Conservation (phyloP, 108 stramenopile species). For the Schizochytrium sp. region DNA sequence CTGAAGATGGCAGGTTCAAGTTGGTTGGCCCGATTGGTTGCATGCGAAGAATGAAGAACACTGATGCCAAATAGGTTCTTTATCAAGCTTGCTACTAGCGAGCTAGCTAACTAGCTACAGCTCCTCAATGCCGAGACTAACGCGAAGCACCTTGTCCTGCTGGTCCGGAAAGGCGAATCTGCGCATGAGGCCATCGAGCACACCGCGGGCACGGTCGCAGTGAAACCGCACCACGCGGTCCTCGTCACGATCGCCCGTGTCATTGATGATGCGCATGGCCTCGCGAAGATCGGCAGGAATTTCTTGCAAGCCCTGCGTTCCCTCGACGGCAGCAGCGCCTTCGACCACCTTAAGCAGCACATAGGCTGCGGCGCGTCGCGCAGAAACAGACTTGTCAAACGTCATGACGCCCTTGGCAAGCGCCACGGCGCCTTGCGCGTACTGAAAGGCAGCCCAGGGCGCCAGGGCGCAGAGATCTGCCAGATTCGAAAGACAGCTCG, state of each 20-base stretch:
- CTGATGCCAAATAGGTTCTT: no score
- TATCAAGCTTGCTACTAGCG: no score
- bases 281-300: neutral
- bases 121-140: neutral
- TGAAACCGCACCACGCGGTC: neutral
- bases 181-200: neutral
- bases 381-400: neutral
- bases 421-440: neutral
- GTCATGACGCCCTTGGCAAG: neutral
- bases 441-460: neutral
- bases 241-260: neutral
- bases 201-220: neutral
- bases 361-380: conserved; percentile 5
- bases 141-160: neutral
- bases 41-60: no score
- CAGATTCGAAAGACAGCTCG: neutral
- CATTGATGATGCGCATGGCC: neutral
- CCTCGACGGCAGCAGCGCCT: neutral
- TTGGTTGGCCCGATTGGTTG: no score
- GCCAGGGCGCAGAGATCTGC: neutral
- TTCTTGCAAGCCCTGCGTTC: neutral
- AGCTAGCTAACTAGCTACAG: neutral
- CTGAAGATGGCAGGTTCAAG: no score
- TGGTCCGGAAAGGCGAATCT: conserved; percentile 5
- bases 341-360: neutral